Evolutionary conservation across 495 filamentous ascomycete genomes (phyloP).

Genomic region (Annulohypoxylon nitens): DNA sequence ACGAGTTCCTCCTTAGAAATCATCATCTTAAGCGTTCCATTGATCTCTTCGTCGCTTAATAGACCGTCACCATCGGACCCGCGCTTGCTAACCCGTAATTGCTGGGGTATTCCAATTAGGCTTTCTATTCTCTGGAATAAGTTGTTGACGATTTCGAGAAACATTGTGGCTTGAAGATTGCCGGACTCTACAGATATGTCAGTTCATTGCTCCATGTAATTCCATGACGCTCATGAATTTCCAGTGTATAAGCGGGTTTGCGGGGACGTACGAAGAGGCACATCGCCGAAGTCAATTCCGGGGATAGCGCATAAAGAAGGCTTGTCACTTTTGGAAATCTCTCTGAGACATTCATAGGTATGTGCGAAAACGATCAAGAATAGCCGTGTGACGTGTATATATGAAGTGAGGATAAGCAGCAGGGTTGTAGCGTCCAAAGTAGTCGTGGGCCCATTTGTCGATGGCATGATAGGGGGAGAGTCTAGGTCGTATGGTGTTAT

Average conservation of each 20-base stretch:
- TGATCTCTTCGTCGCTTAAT: conserved; percentile 27
- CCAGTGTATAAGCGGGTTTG: background rate
- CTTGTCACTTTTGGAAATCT: conserved; percentile 32
- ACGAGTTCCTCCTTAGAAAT: conserved; percentile 34
- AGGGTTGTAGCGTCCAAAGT: conserved; percentile 32
- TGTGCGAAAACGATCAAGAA: conserved; percentile 40
- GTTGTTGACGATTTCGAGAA: conserved; percentile 41
- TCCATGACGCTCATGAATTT: background rate
- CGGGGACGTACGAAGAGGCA: conserved; percentile 35
- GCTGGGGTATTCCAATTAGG: conserved; percentile 38
- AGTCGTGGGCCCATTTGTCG: background rate
- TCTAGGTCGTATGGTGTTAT: background rate
- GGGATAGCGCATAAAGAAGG: conserved; percentile 35
- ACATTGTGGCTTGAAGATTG: conserved; percentile 42
- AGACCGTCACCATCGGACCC: conserved; percentile 14
- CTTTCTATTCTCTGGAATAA: conserved; percentile 42
- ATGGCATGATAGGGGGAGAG: background rate
- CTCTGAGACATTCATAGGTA: conserved; percentile 24
- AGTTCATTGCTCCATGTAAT: background rate
- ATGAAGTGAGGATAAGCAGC: conserved; percentile 41
- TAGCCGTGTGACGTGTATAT: conserved; percentile 38
- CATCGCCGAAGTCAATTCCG: conserved; percentile 35
- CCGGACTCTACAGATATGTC: conserved; percentile 37
- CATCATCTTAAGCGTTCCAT: conserved; percentile 19
- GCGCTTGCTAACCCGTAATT: conserved; percentile 27